Base-by-base conservation (phyloP, 2,329 filamentous ascomycete species). In the Neophaeococcomyces aloes region DNA sequence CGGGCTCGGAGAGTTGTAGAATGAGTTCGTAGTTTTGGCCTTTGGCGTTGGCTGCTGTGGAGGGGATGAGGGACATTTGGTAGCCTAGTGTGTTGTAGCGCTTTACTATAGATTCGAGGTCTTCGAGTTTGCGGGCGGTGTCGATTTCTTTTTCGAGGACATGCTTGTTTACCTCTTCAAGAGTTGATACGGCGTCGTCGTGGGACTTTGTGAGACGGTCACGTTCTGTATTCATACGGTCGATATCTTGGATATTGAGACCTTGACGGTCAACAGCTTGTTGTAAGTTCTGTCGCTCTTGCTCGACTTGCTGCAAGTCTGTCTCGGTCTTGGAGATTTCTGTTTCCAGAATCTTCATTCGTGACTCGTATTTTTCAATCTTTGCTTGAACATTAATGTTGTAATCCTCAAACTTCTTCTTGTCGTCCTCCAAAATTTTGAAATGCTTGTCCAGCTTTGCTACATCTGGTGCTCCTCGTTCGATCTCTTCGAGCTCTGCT, bases 231-330 rank as follows among this genome's bases (percentile, higher is more conserved):
- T 87, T 94, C 89, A 98, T 95, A 63, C 91, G 86, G 72, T 98
- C 91, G 59, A 98, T 96, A 74, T 98, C 91, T 66, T 91, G 84
- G 66, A 95, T 93, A 57, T 87, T 93, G 61, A 98, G 88, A 2
- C 91, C 91, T 59, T 94, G 86, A 54, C 83, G 81, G 62, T 96
- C 91, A 21, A 98, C 87, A 23, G 83, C 80, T 47, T 82, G 79
- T 61, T 96, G 89, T 7, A 98, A 72, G 23, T 75, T 74, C 32
- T 78, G 69, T 49, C 86, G 79, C 61, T 98, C 91, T 13, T 83
- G 79, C 52, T 96, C 88, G 0, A 83, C 83, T 55, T 86, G 83
- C 46, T 76, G 74, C 27, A 94, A 68, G 56, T 94, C 87, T 7
- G 73, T 67, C 42, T 81, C 70, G 17, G 86, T 75, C 60, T 88